These are phyloP conservation scores for Metschnikowia lunata DNA, from an alignment of 805 yeast genomes.

Conservation along the genomic window DNA sequence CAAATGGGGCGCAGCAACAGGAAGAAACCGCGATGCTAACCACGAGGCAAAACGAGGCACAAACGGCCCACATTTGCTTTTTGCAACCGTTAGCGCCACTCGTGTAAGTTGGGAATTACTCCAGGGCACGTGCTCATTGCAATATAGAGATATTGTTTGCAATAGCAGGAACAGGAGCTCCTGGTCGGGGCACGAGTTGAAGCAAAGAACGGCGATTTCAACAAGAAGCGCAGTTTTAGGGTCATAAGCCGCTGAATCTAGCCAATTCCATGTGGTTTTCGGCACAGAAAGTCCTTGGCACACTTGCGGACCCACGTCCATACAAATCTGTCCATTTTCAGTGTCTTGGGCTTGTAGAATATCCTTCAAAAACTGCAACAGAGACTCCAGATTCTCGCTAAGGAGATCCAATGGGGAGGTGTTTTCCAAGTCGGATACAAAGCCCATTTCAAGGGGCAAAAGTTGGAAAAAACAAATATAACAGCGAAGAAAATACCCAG, in stretches of 20 bases:
- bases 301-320: conserved; percentile 1
- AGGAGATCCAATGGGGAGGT: conserved; percentile 2
- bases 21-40: conserved; percentile 3
- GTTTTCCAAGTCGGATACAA: background rate
- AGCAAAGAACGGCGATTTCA: conserved; percentile 7
- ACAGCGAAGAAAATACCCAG: no score
- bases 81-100: background rate
- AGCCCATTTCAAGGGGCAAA: background rate
- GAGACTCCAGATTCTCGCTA: conserved; percentile 4
- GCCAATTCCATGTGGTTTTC: conserved; percentile 7
- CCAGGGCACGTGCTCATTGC: conserved; percentile 33
- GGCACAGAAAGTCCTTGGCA: background rate
- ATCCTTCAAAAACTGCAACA: conserved; percentile 1
- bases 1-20: background rate
- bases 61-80: background rate
- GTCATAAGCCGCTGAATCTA: background rate
- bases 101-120: conserved; percentile 7
- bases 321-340: background rate
- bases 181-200: conserved; percentile 3
- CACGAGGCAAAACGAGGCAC: background rate
- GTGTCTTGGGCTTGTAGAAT: background rate
- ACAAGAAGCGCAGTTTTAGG: conserved; percentile 1
- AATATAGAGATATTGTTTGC: conserved; percentile 16
- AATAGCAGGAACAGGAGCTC: conserved; percentile 5
- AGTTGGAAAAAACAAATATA: background rate